Conservation (phyloP, 2,329 filamentous ascomycete genomes). For the Rosellinia necatrix region DNA sequence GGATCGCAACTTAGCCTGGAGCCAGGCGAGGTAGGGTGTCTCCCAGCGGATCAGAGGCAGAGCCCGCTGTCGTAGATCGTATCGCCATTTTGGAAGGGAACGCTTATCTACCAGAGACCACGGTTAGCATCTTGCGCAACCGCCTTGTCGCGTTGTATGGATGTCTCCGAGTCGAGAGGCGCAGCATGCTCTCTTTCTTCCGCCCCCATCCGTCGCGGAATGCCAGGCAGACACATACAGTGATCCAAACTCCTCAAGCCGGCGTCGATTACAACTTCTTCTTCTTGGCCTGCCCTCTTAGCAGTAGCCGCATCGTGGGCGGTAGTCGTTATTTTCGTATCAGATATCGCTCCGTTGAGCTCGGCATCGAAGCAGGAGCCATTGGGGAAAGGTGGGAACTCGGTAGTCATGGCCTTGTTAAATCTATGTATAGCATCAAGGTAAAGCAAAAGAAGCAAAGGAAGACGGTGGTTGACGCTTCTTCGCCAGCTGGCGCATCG, state of each 20-base stretch:
- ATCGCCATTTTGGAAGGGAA: constrained; percentile 86
- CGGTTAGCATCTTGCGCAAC: constrained; percentile 19
- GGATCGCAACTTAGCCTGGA: constrained; percentile 80
- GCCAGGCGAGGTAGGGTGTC: constrained; percentile 87
- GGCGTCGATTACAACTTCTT: constrained; percentile 61
- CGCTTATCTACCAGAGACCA: constrained; percentile 67
- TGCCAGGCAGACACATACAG: constrained; percentile 52
- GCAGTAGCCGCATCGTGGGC: constrained; percentile 3
- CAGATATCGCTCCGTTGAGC: constrained; percentile 23
- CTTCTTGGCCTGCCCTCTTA: constrained; percentile 28
- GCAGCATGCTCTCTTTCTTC: neutral
- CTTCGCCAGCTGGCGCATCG: constrained; percentile 25
- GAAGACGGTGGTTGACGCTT: constrained; percentile 9
- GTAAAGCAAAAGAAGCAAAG: neutral
- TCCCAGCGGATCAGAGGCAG: constrained; percentile 92
- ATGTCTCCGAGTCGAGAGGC: neutral
- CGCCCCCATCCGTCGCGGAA: neutral
- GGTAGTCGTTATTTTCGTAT: neutral
- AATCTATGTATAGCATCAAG: constrained; percentile 27
- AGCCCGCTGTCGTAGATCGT: constrained; percentile 76
- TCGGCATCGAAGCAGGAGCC: constrained; percentile 38
- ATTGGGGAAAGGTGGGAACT: constrained; percentile 38
- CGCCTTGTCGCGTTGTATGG: constrained; percentile 2
- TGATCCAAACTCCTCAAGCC: constrained; percentile 81
- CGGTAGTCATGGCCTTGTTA: constrained; percentile 41